Evolutionary conservation across 225 moss, liverwort and hornwort genomes (phyloP).

Genomic region (Pseudoscleropodium purum): DNA sequence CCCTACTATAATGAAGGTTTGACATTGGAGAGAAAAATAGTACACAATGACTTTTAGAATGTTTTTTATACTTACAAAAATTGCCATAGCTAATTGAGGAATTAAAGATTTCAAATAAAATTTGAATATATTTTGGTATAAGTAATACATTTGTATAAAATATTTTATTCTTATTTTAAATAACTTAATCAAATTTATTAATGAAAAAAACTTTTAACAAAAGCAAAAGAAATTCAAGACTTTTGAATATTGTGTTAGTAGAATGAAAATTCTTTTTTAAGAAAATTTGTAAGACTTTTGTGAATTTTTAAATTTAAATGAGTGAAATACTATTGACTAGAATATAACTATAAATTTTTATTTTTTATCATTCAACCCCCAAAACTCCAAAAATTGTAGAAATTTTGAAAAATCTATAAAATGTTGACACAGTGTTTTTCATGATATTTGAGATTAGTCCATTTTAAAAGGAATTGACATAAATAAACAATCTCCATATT

Average conservation of each 20-base stretch:
- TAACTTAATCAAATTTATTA: too few species aligned
- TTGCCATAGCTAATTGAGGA: background rate
- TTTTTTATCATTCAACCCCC: background rate
- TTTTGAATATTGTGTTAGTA: background rate
- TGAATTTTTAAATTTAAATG: rapidly evolving
- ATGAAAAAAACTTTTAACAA: background rate
- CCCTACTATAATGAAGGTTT: background rate
- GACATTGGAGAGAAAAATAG: too few species aligned
- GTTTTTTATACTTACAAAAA: background rate
- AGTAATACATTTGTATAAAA: too few species aligned
- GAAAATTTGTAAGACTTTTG: rapidly evolving
- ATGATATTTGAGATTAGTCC: too few species aligned
- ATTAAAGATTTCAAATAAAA: too few species aligned
- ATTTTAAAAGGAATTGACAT: rapidly evolving
- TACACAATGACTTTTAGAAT: background rate
- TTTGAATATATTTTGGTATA: too few species aligned
- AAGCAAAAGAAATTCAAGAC: too few species aligned
- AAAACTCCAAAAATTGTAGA: background rate
- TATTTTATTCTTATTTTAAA: too few species aligned
- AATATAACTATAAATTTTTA: background rate
- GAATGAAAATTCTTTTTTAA: too few species aligned
- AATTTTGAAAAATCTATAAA: too few species aligned
- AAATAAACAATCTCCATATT: background rate
- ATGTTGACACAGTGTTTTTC: too few species aligned
- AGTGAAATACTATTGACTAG: background rate